phyloP scores from a whole-genome alignment of 2,329 filamentous ascomycete genomes.

The Purpureocillium takamizusanense region DNA sequence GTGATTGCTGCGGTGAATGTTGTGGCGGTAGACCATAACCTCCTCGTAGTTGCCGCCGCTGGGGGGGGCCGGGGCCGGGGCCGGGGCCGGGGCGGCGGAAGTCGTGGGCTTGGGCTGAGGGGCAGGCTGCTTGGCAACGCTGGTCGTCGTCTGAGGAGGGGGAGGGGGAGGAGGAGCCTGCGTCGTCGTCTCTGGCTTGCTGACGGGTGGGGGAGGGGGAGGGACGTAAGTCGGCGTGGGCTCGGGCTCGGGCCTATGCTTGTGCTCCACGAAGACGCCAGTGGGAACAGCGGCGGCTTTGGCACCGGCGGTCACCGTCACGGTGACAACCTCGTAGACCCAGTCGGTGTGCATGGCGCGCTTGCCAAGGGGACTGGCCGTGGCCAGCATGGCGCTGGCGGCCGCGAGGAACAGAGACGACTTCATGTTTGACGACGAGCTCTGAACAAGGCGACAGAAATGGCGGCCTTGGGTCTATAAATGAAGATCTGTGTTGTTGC shows the following conservation, averaged over 20 bases:
- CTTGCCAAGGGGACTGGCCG: slow-evolving; percentile 33
- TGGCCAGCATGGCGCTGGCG: slow-evolving; percentile 35
- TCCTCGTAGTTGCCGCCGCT: slow-evolving; percentile 19
- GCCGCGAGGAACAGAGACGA: slow-evolving; percentile 34
- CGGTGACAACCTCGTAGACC: slow-evolving; percentile 32
- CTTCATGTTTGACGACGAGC: slow-evolving; percentile 34
- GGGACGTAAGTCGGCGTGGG: not conserved
- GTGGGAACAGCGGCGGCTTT: not conserved
- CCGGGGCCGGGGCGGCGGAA: slow-evolving; percentile 3
- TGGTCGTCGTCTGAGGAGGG: not conserved
- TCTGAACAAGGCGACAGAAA: not conserved
- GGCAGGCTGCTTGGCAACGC: slow-evolving; percentile 2
- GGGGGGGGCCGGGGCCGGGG: slow-evolving; percentile 1
- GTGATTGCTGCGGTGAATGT: slow-evolving; percentile 78
- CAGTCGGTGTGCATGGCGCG: slow-evolving; percentile 29
- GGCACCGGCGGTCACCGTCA: slow-evolving; percentile 33
- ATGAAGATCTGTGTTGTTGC: not conserved
- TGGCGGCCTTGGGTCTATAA: not conserved
- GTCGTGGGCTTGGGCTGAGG: slow-evolving; percentile 2
- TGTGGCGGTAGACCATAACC: slow-evolving; percentile 64
- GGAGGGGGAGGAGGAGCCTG: not conserved
- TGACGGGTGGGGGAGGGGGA: not conserved
- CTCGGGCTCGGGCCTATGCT: not conserved
- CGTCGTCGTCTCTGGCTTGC: not conserved
- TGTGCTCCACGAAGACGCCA: slow-evolving; percentile 3